These are phyloP conservation scores for Fraxinus dipetala DNA, from an alignment of 305 asterid genomes.

Conservation along the genomic window DNA sequence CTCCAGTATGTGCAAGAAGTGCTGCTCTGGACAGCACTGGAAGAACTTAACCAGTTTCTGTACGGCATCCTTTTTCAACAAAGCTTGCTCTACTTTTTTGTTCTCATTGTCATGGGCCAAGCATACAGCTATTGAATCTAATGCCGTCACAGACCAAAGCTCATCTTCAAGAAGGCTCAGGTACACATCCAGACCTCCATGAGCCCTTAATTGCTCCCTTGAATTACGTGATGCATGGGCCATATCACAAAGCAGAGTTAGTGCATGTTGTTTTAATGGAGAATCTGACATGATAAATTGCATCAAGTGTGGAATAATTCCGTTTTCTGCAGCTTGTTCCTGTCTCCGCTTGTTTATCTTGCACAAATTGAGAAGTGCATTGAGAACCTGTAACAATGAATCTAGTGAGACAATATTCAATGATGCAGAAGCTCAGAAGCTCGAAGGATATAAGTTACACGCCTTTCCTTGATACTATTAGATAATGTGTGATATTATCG, in stretches of 20 bases:
- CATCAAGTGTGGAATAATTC: slow-evolving; percentile 97
- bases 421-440: slow-evolving; percentile 13
- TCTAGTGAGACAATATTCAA: slow-evolving; percentile 31
- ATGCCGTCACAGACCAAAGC: slow-evolving; percentile 93
- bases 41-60: slow-evolving; percentile 92
- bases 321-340: slow-evolving; percentile 99
- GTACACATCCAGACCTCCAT: slow-evolving; percentile 95
- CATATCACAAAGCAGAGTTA: slow-evolving; percentile 96
- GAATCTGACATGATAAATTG: slow-evolving; percentile 87
- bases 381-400: slow-evolving; percentile 68
- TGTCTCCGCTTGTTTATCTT: slow-evolving; percentile 99
- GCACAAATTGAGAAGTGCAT: slow-evolving; percentile 93
- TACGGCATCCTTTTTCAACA: slow-evolving; percentile 85
- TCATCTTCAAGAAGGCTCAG: slow-evolving; percentile 93
- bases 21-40: slow-evolving; percentile 89
- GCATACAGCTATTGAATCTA: slow-evolving; percentile 97
- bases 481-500: not conserved
- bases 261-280: slow-evolving; percentile 80
- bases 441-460: not conserved
- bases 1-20: slow-evolving; percentile 93
- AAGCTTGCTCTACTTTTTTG: slow-evolving; percentile 91
- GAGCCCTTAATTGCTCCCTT: slow-evolving; percentile 98
- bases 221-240: slow-evolving; percentile 99
- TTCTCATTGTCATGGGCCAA: slow-evolving; percentile 95
- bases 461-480: not conserved